phyloP scores from a whole-genome alignment of 2,329 filamentous ascomycete genomes.

The Colletotrichum falcatum region DNA sequence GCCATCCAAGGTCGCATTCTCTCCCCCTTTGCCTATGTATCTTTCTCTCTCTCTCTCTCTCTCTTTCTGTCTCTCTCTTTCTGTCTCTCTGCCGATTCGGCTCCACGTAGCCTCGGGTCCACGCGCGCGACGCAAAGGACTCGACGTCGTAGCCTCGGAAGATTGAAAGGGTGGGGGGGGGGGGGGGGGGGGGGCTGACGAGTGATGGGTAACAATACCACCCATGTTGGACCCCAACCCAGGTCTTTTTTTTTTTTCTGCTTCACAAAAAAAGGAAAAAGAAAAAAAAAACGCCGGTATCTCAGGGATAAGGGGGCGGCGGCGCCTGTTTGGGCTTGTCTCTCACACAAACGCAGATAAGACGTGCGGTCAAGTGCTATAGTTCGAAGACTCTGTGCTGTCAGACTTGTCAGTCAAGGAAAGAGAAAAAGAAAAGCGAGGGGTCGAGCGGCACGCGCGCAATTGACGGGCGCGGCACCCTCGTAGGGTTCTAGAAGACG shows the following conservation, averaged over 20 bases:
- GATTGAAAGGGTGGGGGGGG: background rate
- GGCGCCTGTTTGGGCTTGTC: background rate
- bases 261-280: too few relatives aligned
- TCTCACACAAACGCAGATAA: background rate
- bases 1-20: background rate
- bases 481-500: slow-evolving; percentile 24
- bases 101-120: too few relatives aligned
- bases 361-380: background rate
- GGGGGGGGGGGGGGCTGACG: background rate
- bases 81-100: too few relatives aligned
- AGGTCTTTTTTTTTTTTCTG: background rate
- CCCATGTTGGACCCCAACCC: background rate
- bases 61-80: too few relatives aligned
- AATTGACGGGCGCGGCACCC: background rate
- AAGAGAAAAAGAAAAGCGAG: background rate
- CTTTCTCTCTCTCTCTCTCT: too few relatives aligned
- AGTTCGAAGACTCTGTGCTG: background rate
- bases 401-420: too few relatives aligned
- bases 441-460: background rate
- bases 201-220: too few relatives aligned
- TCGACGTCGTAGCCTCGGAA: background rate
- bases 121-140: background rate
- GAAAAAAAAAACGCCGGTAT: too few relatives aligned
- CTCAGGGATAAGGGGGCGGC: background rate
- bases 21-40: too few relatives aligned